Evolutionary conservation across 2,329 filamentous ascomycete genomes (phyloP).

Genomic region (Cladophialophora chaetospira): DNA sequence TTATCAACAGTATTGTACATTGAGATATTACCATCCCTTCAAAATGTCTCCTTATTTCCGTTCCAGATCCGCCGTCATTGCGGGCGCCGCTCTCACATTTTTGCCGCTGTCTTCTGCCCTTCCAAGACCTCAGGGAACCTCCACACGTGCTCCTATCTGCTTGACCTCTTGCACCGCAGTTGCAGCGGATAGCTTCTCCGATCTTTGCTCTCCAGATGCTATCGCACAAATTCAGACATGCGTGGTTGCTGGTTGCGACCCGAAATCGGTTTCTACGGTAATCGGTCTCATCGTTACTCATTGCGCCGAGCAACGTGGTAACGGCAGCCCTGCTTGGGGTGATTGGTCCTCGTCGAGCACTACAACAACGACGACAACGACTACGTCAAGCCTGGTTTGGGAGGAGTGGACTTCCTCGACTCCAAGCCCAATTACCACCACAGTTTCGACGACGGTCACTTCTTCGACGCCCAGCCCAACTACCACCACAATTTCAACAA

Average conservation of each 20-base stretch:
- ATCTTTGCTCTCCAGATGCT: slow-evolving; percentile 5
- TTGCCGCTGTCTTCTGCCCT: slow-evolving; percentile 4
- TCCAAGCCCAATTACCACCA: not conserved
- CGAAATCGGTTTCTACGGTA: not conserved
- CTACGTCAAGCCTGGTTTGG: not conserved
- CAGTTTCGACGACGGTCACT: not conserved
- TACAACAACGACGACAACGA: not conserved
- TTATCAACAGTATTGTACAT: not conserved
- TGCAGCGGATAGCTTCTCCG: not conserved
- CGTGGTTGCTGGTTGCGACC: not conserved
- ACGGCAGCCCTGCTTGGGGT: not conserved
- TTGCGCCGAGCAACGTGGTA: slow-evolving; percentile 4
- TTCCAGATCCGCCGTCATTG: slow-evolving; percentile 12
- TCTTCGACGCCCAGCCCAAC: not conserved
- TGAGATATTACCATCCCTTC: not conserved
- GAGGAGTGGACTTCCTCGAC: not conserved
- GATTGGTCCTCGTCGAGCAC: not conserved
- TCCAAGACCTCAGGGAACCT: slow-evolving; percentile 2
- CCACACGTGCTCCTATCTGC: not conserved
- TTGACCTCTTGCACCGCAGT: not conserved
- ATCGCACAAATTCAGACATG: slow-evolving; percentile 4
- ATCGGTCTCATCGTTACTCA: slow-evolving; percentile 1
- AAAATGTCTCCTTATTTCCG: slow-evolving; percentile 18
- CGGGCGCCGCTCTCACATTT: slow-evolving; percentile 6
- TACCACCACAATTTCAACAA: not conserved